Base-by-base conservation (phyloP, 805 yeast species). In the Starmerella kuoi region DNA sequence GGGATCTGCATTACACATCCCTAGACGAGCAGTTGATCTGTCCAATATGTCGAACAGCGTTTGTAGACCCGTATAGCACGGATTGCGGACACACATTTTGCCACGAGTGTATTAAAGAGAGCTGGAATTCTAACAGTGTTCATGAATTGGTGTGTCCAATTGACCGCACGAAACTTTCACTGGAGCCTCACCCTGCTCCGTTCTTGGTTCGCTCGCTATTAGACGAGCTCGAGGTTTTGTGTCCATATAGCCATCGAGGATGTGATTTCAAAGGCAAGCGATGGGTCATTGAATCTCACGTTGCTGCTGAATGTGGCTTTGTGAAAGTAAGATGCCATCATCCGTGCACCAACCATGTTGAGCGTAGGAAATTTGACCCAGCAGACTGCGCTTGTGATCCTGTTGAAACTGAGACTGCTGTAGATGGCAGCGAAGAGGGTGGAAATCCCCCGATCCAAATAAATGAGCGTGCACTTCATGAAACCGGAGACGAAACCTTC, bases 21-120 rank as follows among this genome's bases (percentile, higher is more conserved):
- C 32, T 38, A 14, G 49, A 47, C 34, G 57, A 58, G 31, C 59
- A 58, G 37, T 54, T 59, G 19, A 36, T 49, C 6, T 72, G 86
- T 50, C 83, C 85, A 3, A 73, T 78, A n/a, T 78, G 86, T 57
- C 77, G 73, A 46, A 69, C 70, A 31, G 80, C 81, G 4, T 72
- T 78, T 47, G 65, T 74, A 6, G 65, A 66, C 27, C 85, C 86
- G 1, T 62, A 69, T 47, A 71, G 77, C 5, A 79, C 85, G 1
- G 56, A 65, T 1, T 78, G 86, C 59, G 80, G 81, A 1, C 85
- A 78, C 54, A 74, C 80, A 0, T 78, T 77, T 51, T 78, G 86
- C 57, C 63, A 64, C 42, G 63, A 60, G 9, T 77, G 85, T 52
- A 61, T 77, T 5, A 37, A 34, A 21, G 43, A 49, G 14, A 59